Percentiles rank a stretch among this genome's conserved stretches.
phyloP scores from a whole-genome alignment of 2,329 filamentous ascomycete species.

The Fusarium sp. region DNA sequence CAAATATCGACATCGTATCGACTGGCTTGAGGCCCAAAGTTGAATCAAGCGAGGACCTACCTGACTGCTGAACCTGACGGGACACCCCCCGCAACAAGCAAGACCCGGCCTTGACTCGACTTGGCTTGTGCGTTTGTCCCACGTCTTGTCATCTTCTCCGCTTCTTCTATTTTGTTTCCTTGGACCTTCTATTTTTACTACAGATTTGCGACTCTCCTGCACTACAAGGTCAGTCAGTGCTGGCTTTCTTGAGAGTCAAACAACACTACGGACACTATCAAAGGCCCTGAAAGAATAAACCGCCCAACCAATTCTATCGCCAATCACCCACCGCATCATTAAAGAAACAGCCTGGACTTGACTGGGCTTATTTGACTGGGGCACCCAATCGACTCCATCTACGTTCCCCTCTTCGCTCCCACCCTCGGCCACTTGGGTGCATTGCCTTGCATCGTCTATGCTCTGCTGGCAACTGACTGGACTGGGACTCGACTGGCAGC shows the following conservation, averaged over 20 bases:
- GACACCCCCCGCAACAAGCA: constrained; percentile 6
- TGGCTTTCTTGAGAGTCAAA: not conserved
- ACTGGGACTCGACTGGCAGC: constrained; percentile 37
- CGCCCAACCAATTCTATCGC: not conserved
- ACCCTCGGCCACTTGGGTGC: constrained; percentile 42
- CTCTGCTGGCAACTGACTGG: constrained; percentile 3
- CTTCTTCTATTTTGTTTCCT: constrained; percentile 28
- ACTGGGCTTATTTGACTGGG: constrained; percentile 14
- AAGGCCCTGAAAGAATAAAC: constrained; percentile 5
- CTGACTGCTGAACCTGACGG: constrained; percentile 25
- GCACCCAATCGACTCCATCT: constrained; percentile 34
- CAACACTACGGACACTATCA: not conserved
- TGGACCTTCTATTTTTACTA: constrained; percentile 24
- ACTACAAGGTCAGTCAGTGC: constrained; percentile 23
- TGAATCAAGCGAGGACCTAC: constrained; percentile 18
- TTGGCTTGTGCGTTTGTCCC: constrained; percentile 2
- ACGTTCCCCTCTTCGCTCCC: constrained; percentile 30
- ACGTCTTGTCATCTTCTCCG: constrained; percentile 15
- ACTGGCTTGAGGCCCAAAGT: constrained; percentile 19
- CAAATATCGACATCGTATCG: constrained; percentile 17
- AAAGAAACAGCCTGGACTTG: not conserved
- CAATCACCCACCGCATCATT: constrained; percentile 27
- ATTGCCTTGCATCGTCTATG: constrained; percentile 43
- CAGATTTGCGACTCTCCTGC: not conserved
- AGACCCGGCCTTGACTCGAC: constrained; percentile 5